These are phyloP conservation scores for Diphasiastrum complanatum DNA, from an alignment of 83 land plant genomes.

Conservation along the genomic window DNA sequence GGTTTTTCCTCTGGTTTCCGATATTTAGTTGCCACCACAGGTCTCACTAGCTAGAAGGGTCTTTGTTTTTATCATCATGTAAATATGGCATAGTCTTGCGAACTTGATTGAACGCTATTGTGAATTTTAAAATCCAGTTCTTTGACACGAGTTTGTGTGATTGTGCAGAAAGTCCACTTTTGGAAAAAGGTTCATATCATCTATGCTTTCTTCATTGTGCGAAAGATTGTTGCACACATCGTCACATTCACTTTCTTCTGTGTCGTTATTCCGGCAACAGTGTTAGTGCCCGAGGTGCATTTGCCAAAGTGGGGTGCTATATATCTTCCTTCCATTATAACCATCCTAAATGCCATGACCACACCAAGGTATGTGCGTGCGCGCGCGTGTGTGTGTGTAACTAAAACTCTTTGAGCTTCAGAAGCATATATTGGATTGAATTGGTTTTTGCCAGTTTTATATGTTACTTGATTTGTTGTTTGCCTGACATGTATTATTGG, in stretches of 20 bases:
- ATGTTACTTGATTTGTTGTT: no score
- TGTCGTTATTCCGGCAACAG: slow-evolving; percentile 30
- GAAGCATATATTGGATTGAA: no score
- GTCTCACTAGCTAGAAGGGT: neutral
- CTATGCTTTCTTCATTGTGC: slow-evolving; percentile 43
- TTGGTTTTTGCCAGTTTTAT: no score
- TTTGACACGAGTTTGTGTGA: no score
- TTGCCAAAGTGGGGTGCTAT: slow-evolving; percentile 40
- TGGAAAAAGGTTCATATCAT: slow-evolving; percentile 32
- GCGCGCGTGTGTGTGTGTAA: no score
- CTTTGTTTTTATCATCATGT: neutral
- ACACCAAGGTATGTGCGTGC: slow-evolving; percentile 27
- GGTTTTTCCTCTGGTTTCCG: slow-evolving; percentile 1
- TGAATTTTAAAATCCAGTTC: no score
- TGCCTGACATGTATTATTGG: no score
- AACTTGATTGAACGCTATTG: no score
- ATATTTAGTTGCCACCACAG: slow-evolving; percentile 7
- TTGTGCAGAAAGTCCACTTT: slow-evolving; percentile 26
- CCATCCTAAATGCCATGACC: slow-evolving; percentile 28
- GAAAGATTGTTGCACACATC: slow-evolving; percentile 35
- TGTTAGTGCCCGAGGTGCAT: slow-evolving; percentile 36
- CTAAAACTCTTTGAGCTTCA: no score
- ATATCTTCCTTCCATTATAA: slow-evolving; percentile 36
- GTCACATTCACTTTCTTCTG: slow-evolving; percentile 42
- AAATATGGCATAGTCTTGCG: no score